phyloP scores from a whole-genome alignment of 768 basidiomycete genomes.

The Asterophora lycoperdoides region DNA sequence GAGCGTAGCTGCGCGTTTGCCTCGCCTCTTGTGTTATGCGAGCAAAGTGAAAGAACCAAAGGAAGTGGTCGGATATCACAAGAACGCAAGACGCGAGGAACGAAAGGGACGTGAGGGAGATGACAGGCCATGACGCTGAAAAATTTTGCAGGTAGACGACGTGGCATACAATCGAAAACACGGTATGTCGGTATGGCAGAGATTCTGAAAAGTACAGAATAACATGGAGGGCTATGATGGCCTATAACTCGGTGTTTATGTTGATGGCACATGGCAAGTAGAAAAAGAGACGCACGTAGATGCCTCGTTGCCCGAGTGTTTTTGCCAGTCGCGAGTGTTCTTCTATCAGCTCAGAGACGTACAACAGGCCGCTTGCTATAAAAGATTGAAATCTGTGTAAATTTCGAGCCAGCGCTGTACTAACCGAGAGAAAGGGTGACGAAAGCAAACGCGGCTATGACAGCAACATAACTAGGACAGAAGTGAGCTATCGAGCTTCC shows the following conservation, averaged over 20 bases:
- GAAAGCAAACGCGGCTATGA: slow-evolving; percentile 76
- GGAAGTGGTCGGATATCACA: slow-evolving; percentile 87
- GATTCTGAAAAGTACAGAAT: slow-evolving; percentile 76
- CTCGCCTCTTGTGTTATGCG: slow-evolving; percentile 60
- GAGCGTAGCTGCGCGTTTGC: slow-evolving; percentile 47
- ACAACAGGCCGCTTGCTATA: slow-evolving; percentile 87
- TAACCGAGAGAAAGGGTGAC: slow-evolving; percentile 88
- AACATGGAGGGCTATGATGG: slow-evolving; percentile 72
- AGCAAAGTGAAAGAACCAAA: slow-evolving; percentile 97
- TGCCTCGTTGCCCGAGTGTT: slow-evolving; percentile 74
- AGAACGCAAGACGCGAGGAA: slow-evolving; percentile 85
- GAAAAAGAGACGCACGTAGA: slow-evolving; percentile 60
- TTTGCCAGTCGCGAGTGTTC: slow-evolving; percentile 87
- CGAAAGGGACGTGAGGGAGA: slow-evolving; percentile 78
- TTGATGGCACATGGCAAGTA: background rate
- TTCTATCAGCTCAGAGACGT: slow-evolving; percentile 93
- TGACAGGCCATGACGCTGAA: slow-evolving; percentile 84
- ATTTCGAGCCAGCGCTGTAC: slow-evolving; percentile 14
- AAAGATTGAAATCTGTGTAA: slow-evolving; percentile 1
- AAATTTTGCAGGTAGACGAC: slow-evolving; percentile 92
- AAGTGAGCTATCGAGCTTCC: slow-evolving; percentile 1
- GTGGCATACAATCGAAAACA: slow-evolving; percentile 83
- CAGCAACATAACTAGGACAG: slow-evolving; percentile 62
- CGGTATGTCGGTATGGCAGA: slow-evolving; percentile 68
- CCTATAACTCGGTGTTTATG: slow-evolving; percentile 38